Percentiles rank a stretch among this genome's conserved stretches.
Evolutionary conservation across 768 basidiomycete species (phyloP).

Genomic region (Amylocystis lapponica): DNA sequence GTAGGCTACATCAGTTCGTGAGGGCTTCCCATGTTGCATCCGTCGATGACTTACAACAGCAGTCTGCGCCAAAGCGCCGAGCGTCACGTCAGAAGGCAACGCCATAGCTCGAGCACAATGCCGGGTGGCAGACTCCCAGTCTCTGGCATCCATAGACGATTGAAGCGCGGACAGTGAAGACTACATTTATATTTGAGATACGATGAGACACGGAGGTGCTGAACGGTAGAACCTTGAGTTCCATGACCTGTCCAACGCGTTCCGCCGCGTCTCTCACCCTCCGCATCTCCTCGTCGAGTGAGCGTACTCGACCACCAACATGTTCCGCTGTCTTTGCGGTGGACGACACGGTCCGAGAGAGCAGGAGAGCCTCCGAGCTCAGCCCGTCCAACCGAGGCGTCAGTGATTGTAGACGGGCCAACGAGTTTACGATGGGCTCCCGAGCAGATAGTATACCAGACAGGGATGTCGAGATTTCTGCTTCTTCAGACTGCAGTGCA

Average conservation of each 20-base stretch:
- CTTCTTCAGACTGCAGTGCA: constrained; percentile 69
- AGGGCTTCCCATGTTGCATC: too few species aligned
- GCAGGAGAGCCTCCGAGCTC: constrained; percentile 46
- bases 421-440: constrained; percentile 57
- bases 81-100: constrained; percentile 69
- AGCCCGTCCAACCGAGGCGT: constrained; percentile 60
- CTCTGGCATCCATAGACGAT: constrained; percentile 65
- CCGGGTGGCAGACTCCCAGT: constrained; percentile 94
- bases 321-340: constrained; percentile 80
- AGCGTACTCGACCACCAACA: constrained; percentile 86
- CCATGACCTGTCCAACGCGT: constrained; percentile 87
- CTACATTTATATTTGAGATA: constrained; percentile 35
- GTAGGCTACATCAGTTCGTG: constrained; percentile 61
- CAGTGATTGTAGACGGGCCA: constrained; percentile 56
- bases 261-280: constrained; percentile 88
- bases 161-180: constrained; percentile 56
- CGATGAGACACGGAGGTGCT: constrained; percentile 39
- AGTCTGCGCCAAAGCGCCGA: constrained; percentile 79
- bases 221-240: constrained; percentile 66
- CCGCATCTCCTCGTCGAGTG: constrained; percentile 90
- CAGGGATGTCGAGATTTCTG: constrained; percentile 68
- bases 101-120: constrained; percentile 90
- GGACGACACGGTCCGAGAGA: constrained; percentile 54
- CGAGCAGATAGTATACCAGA: constrained; percentile 63
- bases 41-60: constrained; percentile 67